Conservation (phyloP, 257 asterid genomes). For the Leptodermis oblonga region DNA sequence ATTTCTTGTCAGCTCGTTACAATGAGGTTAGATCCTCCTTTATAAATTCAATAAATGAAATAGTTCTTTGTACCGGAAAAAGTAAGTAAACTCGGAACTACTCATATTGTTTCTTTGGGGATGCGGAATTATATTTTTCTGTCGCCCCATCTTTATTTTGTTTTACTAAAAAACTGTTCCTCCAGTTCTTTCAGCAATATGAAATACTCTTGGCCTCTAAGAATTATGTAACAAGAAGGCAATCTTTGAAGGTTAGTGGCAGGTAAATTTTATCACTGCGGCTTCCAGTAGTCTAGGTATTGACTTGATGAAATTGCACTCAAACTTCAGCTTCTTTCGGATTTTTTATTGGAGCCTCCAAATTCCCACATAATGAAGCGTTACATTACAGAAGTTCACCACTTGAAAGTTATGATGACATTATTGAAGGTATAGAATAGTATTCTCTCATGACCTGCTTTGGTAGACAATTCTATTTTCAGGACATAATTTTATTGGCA, state of each 20-base stretch:
- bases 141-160: not conserved
- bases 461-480: constrained; percentile 4
- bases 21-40: constrained; percentile 52
- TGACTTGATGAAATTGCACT: constrained; percentile 26
- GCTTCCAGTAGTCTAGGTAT: constrained; percentile 21
- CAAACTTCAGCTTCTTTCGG: constrained; percentile 82
- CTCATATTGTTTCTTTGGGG: not conserved
- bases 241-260: constrained; percentile 85
- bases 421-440: constrained; percentile 60
- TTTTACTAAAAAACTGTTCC: constrained; percentile 18
- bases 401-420: constrained; percentile 93
- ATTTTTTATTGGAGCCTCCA: constrained; percentile 87
- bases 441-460: constrained; percentile 20
- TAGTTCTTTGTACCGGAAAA: not conserved
- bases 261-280: constrained; percentile 20
- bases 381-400: constrained; percentile 76
- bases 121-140: not conserved
- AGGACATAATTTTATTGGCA: not conserved
- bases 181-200: constrained; percentile 87
- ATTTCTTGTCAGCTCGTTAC: constrained; percentile 67
- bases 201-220: constrained; percentile 76
- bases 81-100: not conserved
- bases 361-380: constrained; percentile 87
- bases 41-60: not conserved
- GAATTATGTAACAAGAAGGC: constrained; percentile 95